Conservation (phyloP, 129 eudicot genomes). For the Pseudognaphalium luteoalbum region DNA sequence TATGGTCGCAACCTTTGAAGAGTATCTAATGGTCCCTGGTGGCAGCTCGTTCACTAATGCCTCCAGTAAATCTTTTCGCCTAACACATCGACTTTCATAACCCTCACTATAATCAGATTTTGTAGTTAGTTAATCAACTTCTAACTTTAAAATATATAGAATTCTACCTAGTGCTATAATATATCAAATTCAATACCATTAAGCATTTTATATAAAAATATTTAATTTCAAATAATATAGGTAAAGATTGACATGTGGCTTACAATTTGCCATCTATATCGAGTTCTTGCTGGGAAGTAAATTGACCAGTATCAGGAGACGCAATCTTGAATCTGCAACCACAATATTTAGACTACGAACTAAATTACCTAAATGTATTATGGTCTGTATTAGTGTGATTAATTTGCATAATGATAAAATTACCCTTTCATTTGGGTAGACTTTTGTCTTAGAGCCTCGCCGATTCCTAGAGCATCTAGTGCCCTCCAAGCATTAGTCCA, state of each 20-base stretch:
- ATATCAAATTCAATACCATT: background rate
- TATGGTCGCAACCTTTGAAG: slow-evolving; percentile 67
- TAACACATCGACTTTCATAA: slow-evolving; percentile 68
- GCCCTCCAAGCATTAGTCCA: slow-evolving; percentile 92
- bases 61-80: slow-evolving; percentile 62
- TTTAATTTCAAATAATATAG: background rate
- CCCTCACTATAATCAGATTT: slow-evolving; percentile 35
- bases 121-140: background rate
- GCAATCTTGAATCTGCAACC: slow-evolving; percentile 37
- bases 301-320: slow-evolving; percentile 47
- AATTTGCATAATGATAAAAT: background rate
- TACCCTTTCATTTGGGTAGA: slow-evolving; percentile 62
- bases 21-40: slow-evolving; percentile 58
- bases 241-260: slow-evolving; percentile 3
- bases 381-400: background rate
- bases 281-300: slow-evolving; percentile 36
- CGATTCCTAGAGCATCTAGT: slow-evolving; percentile 78
- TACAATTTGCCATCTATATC: slow-evolving; percentile 40
- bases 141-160: background rate
- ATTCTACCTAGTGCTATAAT: background rate
- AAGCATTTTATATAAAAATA: background rate
- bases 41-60: slow-evolving; percentile 62
- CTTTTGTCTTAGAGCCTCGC: slow-evolving; percentile 46
- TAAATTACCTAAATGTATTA: background rate
- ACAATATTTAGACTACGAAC: slow-evolving; percentile 8